Evolutionary conservation across 139 green algal genomes (phyloP), one percentile per base, ranked within the genome.

Genomic region (Gonium pectorale): DNA sequence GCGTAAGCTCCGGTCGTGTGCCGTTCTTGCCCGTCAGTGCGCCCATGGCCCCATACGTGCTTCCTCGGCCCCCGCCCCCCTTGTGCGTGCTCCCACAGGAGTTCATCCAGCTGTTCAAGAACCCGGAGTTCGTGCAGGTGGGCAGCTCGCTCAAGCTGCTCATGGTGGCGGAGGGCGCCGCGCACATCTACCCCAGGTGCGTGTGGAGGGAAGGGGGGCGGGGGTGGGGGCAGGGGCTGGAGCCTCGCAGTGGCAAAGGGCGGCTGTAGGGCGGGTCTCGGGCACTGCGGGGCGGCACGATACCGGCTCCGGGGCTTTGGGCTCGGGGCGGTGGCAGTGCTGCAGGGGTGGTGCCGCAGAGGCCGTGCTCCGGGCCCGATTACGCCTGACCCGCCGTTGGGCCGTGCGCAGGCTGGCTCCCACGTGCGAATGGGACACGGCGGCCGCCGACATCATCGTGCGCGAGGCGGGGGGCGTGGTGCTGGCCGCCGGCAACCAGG

Each of bases 351-450:
- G 46, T 54, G 46, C 46, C 46, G 46, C n/a, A n/a, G n/a, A n/a
- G n/a, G n/a, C n/a, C n/a, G n/a, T n/a, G n/a, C n/a, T n/a, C n/a
- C n/a, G n/a, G n/a, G n/a, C n/a, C n/a, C n/a, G n/a, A n/a, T n/a
- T n/a, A n/a, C n/a, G n/a, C n/a, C n/a, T n/a, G n/a, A n/a, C 62
- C 62, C 40, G 38, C 22, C 67, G 21, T 27, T 40, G 1, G 0
- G 38, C 41, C 43, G 29, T n/a, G 19, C 26, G 26, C 86, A 91
- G 90, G 70, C 40, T 93, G 51, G 86, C 71, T 0, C 89, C 91
- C 52, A 92, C 87, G 8, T 95, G 93, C 68, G 95, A 98, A 87
- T 98, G 95, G 95, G 95, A 98, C 90, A 97, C 94, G 2, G 95
- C 95, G 7, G 95, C 95, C 7, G 91, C 95, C 0, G 93, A 98